Evolutionary conservation across 495 filamentous ascomycete species (phyloP).

Genomic region (Melanomma pulvis-pyrius): DNA sequence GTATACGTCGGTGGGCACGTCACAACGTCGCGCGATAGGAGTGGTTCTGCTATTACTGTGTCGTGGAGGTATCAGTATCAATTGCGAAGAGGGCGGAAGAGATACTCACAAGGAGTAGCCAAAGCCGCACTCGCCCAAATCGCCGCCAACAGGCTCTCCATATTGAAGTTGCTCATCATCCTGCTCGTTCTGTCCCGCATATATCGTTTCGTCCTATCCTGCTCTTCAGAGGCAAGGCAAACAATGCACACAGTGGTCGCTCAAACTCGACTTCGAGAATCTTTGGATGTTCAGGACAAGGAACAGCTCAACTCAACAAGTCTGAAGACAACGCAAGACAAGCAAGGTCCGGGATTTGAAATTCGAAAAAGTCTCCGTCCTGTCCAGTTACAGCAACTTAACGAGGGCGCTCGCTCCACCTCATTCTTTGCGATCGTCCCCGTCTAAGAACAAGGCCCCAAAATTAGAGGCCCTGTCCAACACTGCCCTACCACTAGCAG

Average conservation of each 20-base stretch:
- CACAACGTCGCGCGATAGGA: background rate
- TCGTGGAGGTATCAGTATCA: background rate
- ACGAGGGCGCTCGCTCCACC: background rate
- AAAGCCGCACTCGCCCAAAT: conserved; percentile 8
- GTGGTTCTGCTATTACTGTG: conserved; percentile 6
- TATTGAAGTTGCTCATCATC: background rate
- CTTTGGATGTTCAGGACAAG: background rate
- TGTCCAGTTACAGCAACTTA: background rate
- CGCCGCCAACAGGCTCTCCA: background rate
- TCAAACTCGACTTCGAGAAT: background rate
- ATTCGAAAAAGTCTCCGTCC: background rate
- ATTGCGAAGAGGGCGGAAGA: background rate
- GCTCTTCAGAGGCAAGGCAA: background rate
- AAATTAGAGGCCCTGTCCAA: background rate
- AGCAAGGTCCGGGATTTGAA: background rate
- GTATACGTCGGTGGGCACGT: conserved; percentile 12
- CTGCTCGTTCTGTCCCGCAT: background rate
- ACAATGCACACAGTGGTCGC: background rate
- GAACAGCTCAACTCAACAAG: background rate
- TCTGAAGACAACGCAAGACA: background rate
- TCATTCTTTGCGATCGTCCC: background rate
- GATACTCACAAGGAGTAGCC: conserved; percentile 16
- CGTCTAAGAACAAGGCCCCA: background rate
- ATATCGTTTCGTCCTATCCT: background rate
- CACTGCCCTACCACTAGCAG: background rate